Percentiles rank a stretch among this genome's conserved stretches.
Evolutionary conservation across 805 yeast genomes (phyloP).

Genomic region (Spathaspora gorwiae): DNA sequence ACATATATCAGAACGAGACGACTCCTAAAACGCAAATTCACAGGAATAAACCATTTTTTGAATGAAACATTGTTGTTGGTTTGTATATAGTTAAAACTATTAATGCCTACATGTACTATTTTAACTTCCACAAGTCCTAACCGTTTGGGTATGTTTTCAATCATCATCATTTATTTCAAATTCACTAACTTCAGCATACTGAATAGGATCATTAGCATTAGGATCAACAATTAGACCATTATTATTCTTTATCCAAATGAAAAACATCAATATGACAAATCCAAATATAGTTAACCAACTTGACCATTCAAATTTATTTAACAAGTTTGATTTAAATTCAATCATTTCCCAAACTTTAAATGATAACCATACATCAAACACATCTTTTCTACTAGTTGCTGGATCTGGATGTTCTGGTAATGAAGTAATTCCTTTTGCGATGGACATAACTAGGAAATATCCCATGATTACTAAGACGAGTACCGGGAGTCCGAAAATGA

Average conservation of each 20-base stretch:
- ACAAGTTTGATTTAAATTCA: background rate
- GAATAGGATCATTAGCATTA: slow-evolving; percentile 9
- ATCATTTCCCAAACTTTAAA: background rate
- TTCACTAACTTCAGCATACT: slow-evolving; percentile 11
- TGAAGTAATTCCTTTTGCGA: background rate
- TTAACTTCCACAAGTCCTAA: background rate
- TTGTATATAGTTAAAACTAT: background rate
- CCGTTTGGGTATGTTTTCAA: no score
- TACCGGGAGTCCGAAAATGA: slow-evolving; percentile 24
- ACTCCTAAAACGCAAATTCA: no score
- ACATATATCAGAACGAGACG: no score
- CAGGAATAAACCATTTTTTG: no score
- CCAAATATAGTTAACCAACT: slow-evolving; percentile 8
- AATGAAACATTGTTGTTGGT: no score
- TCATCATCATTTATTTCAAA: slow-evolving; percentile 16
- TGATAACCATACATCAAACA: background rate
- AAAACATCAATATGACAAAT: slow-evolving; percentile 15
- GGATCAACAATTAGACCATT: slow-evolving; percentile 23
- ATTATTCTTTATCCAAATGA: slow-evolving; percentile 28
- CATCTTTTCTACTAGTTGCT: background rate
- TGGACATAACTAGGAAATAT: background rate
- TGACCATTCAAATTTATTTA: slow-evolving; percentile 8
- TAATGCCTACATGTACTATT: background rate
- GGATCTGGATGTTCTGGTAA: background rate
- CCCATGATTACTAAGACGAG: slow-evolving; percentile 5